Evolutionary conservation across 106 monocot species (phyloP), one percentile per base, ranked within the genome.

Genomic region (Dendrobium officinale): DNA sequence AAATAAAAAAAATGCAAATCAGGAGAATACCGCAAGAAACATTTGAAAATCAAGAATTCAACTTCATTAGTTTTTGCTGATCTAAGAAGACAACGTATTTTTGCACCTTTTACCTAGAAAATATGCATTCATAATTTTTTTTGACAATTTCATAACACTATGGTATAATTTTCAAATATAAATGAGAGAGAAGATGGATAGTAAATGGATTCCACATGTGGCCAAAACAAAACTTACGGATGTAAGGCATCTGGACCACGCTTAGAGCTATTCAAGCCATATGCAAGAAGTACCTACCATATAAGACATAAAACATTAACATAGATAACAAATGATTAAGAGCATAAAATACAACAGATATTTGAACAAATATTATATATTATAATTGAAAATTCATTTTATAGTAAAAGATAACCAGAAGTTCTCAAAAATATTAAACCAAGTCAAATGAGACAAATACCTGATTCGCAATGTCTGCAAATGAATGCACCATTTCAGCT

Each of bases 401-500:
- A 73, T 67, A 67, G 67, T 26, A 19, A 67, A 67, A 67, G 15
- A 40, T 40, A 27, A 72, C 9, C 42, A 15, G 17, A 73, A 41
- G 33, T 40, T 42, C 43, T 19, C n/a, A 76, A 76, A 74, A 76
- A 76, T 43, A 44, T 4, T 74, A 19, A 76, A 24, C 42, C 26
- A 76, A 49, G 16, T 18, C 26, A 77, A 67, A 13, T 72, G 17
- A 3, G 31, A 77, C 70, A 54, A 79, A 7, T 87, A 99, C 99
- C 95, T 99, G 99, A 82, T 99, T 99, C 37, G 99, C 95, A 86
- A 99, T 93, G 83, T 99, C 99, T 24, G 99, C 91, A 88, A 91
- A 66, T 18, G 98, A 99, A 72, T 99, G 99, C 17, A 99, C 86
- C 40, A 93, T 88, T 82, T 99, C 99, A 81, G 99, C 99, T 54